Conservation (phyloP, 768 basidiomycete genomes). For the Mycena albidolilacea region DNA sequence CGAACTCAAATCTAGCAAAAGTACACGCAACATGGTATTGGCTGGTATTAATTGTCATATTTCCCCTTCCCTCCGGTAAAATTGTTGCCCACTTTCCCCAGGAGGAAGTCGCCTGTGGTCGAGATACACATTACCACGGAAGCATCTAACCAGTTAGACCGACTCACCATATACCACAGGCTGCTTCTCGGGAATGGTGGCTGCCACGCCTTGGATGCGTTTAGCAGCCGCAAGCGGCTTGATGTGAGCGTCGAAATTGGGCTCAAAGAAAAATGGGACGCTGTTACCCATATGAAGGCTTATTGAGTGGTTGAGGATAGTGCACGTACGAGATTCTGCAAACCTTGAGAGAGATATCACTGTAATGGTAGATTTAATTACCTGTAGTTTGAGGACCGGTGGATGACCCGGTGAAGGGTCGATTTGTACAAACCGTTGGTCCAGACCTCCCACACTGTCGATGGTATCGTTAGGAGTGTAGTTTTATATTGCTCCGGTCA, state of each 20-base stretch:
- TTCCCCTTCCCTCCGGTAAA: constrained; percentile 66
- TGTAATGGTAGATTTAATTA: constrained; percentile 41
- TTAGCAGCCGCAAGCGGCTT: constrained; percentile 74
- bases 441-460: constrained; percentile 93
- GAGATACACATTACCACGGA: background rate
- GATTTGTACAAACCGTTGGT: constrained; percentile 89
- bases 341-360: constrained; percentile 9
- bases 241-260: constrained; percentile 83
- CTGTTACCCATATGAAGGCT: constrained; percentile 53
- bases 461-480: background rate
- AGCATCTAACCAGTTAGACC: background rate
- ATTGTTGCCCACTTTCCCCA: constrained; percentile 80
- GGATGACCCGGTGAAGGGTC: constrained; percentile 92
- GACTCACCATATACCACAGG: constrained; percentile 71
- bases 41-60: constrained; percentile 47
- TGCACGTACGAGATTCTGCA: constrained; percentile 78
- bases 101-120: constrained; percentile 72
- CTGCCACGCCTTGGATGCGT: constrained; percentile 55
- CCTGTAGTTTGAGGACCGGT: constrained; percentile 80
- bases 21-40: background rate
- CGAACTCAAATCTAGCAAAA: background rate
- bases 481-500: background rate
- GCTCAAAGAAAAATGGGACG: constrained; percentile 96
- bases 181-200: constrained; percentile 44
- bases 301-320: background rate